Evolutionary conservation across 495 filamentous ascomycete genomes (phyloP).

Genomic region (Rostrohypoxylon terebratum): DNA sequence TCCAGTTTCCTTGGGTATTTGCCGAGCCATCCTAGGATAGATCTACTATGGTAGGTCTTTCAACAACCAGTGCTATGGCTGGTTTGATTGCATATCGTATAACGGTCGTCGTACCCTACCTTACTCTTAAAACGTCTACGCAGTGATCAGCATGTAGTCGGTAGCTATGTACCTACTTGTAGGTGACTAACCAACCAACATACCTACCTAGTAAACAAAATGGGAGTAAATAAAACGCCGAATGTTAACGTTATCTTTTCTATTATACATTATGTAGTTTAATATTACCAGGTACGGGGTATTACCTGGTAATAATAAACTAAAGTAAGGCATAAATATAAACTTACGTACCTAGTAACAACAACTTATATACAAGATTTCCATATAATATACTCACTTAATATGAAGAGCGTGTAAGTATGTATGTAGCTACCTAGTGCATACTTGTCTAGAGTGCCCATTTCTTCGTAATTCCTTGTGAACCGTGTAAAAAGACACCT

Average conservation of each 20-base stretch:
- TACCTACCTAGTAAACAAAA: neutral
- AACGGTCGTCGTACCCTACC: neutral
- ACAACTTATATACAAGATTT: too few species aligned
- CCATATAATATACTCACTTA: too few species aligned
- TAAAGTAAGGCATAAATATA: neutral
- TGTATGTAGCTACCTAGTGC: neutral
- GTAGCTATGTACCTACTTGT: too few species aligned
- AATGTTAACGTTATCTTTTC: neutral
- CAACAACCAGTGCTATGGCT: neutral
- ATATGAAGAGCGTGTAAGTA: neutral
- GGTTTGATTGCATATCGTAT: neutral
- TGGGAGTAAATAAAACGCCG: slow-evolving; percentile 7
- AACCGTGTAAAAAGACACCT: neutral
- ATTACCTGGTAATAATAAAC: too few species aligned
- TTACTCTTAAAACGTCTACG: neutral
- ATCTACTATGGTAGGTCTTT: too few species aligned
- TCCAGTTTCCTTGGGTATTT: slow-evolving; percentile 2
- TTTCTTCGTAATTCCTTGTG: neutral
- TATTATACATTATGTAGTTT: too few species aligned
- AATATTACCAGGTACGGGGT: neutral
- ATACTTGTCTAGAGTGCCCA: neutral
- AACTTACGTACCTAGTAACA: neutral
- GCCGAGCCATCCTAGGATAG: neutral
- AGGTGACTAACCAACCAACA: too few species aligned
- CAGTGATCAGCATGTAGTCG: too few species aligned